Conservation (phyloP, 2,329 filamentous ascomycete genomes). For the Dactylellina sp. region DNA sequence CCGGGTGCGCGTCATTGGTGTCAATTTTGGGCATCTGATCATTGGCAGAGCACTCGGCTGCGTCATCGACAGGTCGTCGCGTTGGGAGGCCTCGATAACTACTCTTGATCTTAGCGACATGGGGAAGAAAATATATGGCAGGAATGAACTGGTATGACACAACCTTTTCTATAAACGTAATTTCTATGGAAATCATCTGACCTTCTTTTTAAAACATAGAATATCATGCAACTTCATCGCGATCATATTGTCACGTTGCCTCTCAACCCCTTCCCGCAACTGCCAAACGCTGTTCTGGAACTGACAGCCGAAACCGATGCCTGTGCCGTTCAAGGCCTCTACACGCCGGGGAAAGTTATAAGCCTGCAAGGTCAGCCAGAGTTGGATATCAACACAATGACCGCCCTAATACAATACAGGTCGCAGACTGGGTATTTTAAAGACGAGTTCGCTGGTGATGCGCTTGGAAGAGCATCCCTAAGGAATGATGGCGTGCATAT, state of each 20-base stretch:
- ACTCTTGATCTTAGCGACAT: constrained; percentile 75
- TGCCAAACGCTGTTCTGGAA: constrained; percentile 71
- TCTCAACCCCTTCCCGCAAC: constrained; percentile 62
- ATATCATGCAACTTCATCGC: constrained; percentile 86
- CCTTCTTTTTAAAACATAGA: constrained; percentile 64
- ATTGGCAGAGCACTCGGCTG: constrained; percentile 77
- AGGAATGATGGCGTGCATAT: constrained; percentile 84
- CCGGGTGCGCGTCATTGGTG: constrained; percentile 77
- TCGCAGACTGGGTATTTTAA: constrained; percentile 76
- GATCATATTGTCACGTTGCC: constrained; percentile 73
- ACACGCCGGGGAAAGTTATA: constrained; percentile 74
- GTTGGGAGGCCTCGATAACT: constrained; percentile 84
- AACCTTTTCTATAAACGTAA: too few species aligned
- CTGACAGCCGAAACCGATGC: constrained; percentile 73
- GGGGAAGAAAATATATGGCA: constrained; percentile 78
- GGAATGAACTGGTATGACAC: constrained; percentile 66
- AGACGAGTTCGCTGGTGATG: constrained; percentile 76
- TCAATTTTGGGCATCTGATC: constrained; percentile 92
- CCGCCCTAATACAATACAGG: constrained; percentile 74
- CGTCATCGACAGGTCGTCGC: constrained; percentile 74
- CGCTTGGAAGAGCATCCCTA: constrained; percentile 73
- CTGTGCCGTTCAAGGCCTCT: constrained; percentile 84
- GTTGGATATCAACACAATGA: constrained; percentile 78
- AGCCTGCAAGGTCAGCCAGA: constrained; percentile 90
- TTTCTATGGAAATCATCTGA: too few species aligned